phyloP scores from a whole-genome alignment of 495 filamentous ascomycete genomes.

The Penicillium manginii region DNA sequence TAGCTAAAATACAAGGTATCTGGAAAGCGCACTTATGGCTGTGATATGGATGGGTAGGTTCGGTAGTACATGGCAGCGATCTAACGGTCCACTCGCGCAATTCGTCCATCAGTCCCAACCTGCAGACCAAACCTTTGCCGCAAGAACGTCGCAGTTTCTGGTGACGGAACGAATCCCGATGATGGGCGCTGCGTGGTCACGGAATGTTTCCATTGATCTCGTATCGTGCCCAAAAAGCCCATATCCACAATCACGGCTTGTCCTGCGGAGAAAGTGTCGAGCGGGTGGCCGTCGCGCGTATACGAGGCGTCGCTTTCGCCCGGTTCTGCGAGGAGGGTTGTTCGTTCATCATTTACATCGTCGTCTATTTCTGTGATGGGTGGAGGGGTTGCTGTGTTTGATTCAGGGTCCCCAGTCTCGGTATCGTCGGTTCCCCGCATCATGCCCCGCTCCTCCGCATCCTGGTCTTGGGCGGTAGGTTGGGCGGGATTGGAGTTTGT shows the following conservation, averaged over 20 bases:
- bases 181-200: conserved; percentile 26
- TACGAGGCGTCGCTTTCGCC: conserved; percentile 32
- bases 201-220: conserved; percentile 61
- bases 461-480: conserved; percentile 63
- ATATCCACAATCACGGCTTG: conserved; percentile 71
- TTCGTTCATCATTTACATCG: conserved; percentile 48
- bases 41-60: too few relatives aligned
- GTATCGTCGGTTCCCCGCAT: conserved; percentile 48
- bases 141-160: conserved; percentile 47
- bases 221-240: conserved; percentile 66
- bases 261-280: conserved; percentile 67
- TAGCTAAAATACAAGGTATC: conserved; percentile 17
- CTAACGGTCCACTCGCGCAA: conserved; percentile 37
- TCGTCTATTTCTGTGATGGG: conserved; percentile 18
- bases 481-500: conserved; percentile 16
- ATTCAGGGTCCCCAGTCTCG: background rate
- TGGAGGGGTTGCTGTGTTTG: conserved; percentile 12
- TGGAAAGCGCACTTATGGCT: background rate
- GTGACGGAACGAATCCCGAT: conserved; percentile 35
- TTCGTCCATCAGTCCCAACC: conserved; percentile 43
- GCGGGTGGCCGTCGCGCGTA: conserved; percentile 45
- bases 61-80: background rate
- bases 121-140: conserved; percentile 49
- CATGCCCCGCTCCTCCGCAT: conserved; percentile 82
- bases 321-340: conserved; percentile 49